Base-by-base conservation (phyloP, 2,329 filamentous ascomycete genomes). In the Fusarium nisikadoi region DNA sequence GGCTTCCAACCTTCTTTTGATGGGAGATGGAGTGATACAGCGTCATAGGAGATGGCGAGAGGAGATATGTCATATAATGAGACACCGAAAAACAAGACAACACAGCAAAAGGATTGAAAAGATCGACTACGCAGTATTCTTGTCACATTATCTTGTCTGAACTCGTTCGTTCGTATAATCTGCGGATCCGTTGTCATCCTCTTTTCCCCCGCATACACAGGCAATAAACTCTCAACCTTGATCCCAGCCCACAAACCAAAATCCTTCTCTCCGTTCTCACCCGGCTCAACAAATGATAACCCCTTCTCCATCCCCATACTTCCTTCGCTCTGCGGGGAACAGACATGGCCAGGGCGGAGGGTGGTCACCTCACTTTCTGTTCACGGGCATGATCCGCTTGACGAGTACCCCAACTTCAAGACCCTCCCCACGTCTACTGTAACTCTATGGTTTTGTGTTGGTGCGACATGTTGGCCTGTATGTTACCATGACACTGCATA, bases 381-480 rank as follows among this genome's bases (percentile, higher is more conserved):
- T 8, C 50, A 52, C 39, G 58, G 65, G 35, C 65, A 64, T 64
- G 65, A 69, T 69, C 41, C 56, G 55, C 54, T 47, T 23, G 42
- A 45, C 12, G 55, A 43, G 38, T 76, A 68, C 74, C 70, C 74
- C 72, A 76, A 75, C 70, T 74, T 27, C 35, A 14, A 29, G 46
- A 16, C 39, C 12, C 43, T 61, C 74, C 59, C 74, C 74, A 74
- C 72, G 68, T 71, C 52, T 38, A n/a, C 27, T 72, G 63, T 67
- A 42, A 68, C 67, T 35, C 56, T 47, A 35, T 16, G 16, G 29
- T 49, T 35, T 23, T 54, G 62, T 65, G 33, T 38, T 64, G 64
- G 47, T 73, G 46, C 45, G 46, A 68, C 52, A n/a, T 27, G n/a
- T 27, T 29, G 27, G 43, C 27, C 13, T 29, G 25, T n/a, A 47